Conservation (phyloP, 176 grass and related monocot species). For the Aegilops tauschii region DNA sequence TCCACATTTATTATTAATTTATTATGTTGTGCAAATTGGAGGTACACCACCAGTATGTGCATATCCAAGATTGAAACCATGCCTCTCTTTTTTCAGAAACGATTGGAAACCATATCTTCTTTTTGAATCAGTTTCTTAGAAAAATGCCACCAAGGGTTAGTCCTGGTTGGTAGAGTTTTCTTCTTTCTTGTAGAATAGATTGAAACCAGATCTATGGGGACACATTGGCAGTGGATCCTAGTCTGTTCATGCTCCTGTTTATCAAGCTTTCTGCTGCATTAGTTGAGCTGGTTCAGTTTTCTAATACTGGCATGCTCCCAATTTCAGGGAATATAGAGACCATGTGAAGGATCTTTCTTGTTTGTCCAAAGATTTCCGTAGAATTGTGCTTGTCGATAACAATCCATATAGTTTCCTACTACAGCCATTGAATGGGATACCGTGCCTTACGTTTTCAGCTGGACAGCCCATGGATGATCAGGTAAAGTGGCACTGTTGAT, state of each 20-base stretch:
- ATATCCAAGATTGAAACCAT: background rate
- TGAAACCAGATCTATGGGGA: background rate
- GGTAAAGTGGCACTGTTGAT: slow-evolving; percentile 38
- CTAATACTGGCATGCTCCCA: slow-evolving; percentile 1
- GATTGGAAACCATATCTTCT: background rate
- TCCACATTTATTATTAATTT: background rate
- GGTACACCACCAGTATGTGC: background rate
- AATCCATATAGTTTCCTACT: slow-evolving; percentile 94
- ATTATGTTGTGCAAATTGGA: background rate
- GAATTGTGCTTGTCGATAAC: slow-evolving; percentile 89
- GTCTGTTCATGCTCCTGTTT: background rate
- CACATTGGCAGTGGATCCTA: background rate
- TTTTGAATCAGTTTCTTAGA: background rate
- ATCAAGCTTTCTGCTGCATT: background rate
- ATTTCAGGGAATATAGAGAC: slow-evolving; percentile 76
- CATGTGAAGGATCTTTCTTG: slow-evolving; percentile 94
- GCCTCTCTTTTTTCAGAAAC: background rate
- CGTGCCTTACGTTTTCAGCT: slow-evolving; percentile 79
- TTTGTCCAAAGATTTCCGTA: slow-evolving; percentile 72
- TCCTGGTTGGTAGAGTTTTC: no score
- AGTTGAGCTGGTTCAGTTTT: slow-evolving; percentile 20
- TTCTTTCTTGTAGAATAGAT: background rate
- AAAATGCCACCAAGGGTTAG: no score
- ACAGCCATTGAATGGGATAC: slow-evolving; percentile 94
- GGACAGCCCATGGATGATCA: slow-evolving; percentile 73